Base-by-base conservation (phyloP, 345 rosid genomes). In the Populus tremula region DNA sequence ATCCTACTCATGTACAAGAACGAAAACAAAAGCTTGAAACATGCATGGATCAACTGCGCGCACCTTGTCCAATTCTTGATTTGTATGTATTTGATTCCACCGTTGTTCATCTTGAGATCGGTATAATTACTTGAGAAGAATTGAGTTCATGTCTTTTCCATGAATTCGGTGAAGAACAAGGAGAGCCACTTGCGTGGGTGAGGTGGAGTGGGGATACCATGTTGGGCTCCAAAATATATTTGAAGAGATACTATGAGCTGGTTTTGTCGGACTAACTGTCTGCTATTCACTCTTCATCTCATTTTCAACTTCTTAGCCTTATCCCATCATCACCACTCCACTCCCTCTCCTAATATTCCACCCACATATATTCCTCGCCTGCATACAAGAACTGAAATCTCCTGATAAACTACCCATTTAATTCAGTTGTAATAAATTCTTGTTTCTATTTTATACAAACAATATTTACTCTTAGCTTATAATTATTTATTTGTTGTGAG, bases 131-230 rank as follows among this genome's bases (percentile, higher is more conserved):
- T 72, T 67, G 14, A 2, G 2, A 36, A 11, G 62, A 33, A 25
- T 14, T 5, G 67, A 39, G 2, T 17, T 2, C 6, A 9, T 38
- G 77, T 59, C 39, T 74, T 35, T 29, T 45, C 56, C 0, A 18
- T 13, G 43, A 36, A 25, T 33, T 36, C 18, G 53, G 23, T 7
- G 71, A 16, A 49, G 70, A 77, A 71, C 56, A 67, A 77, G 72
- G 41, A 49, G 66, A 84, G 71, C 72, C 71, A 73, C 23, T 14
- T 23, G 71, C 54, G 67, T 14, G 73, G 75, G 76, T 20, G 45
- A 27, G 56, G 63, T 38, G 8, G 23, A 41, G 84, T 70, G 77
- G 85, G 82, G 80, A 53, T 77, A 50, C 47, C 77, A 82, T 69
- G 80, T 47, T 69, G 80, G 76, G 53, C 67, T 38, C 76, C 43